Base-by-base conservation (phyloP, 371 early-diverging fungal genomes). In the Mortierella sp. region DNA sequence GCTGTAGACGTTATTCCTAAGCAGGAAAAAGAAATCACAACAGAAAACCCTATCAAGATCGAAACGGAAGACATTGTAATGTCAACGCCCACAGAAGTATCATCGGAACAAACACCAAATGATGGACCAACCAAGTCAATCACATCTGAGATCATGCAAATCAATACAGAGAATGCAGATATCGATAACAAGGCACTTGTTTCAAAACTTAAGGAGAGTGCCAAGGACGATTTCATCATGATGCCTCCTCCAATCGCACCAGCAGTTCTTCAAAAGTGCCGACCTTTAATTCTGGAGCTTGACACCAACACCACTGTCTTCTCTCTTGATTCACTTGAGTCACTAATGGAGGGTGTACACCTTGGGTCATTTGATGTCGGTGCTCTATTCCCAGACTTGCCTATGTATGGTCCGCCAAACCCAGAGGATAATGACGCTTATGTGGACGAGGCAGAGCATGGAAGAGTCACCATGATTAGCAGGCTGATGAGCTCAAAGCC, bases 1-100 rank as follows among this genome's bases (percentile, higher is more conserved):
- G 75, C 80, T 0, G 65, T 86, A 0, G 89, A 90, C 38, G 84
- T 80, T 11, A 88, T 89, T 63, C 86, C 91, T 65, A 88, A 91
- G 64, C 74, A 92, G 64, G 92, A 84, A 11, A 58, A 63, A 53
- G 70, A 73, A 1, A 48, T 16, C 8, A 40, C 66, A 2, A 43
- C 63, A 6, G 81, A 60, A 21, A 47, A 45, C n/a, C 13, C 72
- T 2, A 65, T 81, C 50, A 81, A 81, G 65, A 58, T 74, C n/a
- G 83, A 83, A 40, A 47, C 70, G 13, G 75, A 70, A n/a, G 83
- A 83, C 45, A 48, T 60, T 11, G 55, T 66, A n/a, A 69, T 77
- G 75, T 63, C 69, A 3, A 6, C 63, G 5, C 59, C 67, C 15
- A 19, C 55, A 13, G 53, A 58, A 4, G 19, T 52, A 15, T 36